phyloP scores from a whole-genome alignment of 305 asterid species.

The Fraxinus floribunda region DNA sequence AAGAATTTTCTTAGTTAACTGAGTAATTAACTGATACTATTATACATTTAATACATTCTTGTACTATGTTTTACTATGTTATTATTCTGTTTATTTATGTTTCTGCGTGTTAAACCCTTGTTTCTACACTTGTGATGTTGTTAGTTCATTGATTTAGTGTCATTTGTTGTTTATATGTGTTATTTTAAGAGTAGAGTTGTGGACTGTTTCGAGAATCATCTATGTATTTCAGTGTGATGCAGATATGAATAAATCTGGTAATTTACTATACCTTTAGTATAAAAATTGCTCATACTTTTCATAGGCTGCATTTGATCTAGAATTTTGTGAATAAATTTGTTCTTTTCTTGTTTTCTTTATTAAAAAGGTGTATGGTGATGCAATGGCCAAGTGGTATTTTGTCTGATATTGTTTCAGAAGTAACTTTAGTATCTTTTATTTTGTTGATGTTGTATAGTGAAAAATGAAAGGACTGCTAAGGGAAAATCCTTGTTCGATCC shows the following conservation, averaged over 20 bases:
- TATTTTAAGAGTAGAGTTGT: neutral
- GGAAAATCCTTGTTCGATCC: neutral
- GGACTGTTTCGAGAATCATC: conserved; percentile 23
- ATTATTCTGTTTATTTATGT: conserved; percentile 28
- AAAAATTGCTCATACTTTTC: neutral
- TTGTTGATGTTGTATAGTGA: neutral
- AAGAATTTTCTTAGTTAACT: conserved; percentile 15
- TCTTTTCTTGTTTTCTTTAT: neutral
- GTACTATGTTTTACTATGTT: conserved; percentile 36
- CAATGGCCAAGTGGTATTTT: neutral
- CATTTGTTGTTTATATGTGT: conserved; percentile 12
- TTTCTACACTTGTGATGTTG: conserved; percentile 22
- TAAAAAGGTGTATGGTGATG: neutral
- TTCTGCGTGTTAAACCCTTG: conserved; percentile 11
- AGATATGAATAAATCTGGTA: conserved; percentile 31
- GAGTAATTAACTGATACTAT: conserved; percentile 27
- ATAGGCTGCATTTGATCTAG: neutral
- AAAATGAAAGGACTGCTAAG: neutral
- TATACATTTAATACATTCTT: conserved; percentile 34
- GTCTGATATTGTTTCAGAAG: neutral
- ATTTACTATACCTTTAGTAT: neutral
- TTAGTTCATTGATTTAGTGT: conserved; percentile 14
- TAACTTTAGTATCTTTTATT: neutral
- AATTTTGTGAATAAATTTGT: neutral
- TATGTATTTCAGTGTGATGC: conserved; percentile 32